Evolutionary conservation across 1,284 basidiomycete species (phyloP).

Genomic region (Trichosporon faecale): DNA sequence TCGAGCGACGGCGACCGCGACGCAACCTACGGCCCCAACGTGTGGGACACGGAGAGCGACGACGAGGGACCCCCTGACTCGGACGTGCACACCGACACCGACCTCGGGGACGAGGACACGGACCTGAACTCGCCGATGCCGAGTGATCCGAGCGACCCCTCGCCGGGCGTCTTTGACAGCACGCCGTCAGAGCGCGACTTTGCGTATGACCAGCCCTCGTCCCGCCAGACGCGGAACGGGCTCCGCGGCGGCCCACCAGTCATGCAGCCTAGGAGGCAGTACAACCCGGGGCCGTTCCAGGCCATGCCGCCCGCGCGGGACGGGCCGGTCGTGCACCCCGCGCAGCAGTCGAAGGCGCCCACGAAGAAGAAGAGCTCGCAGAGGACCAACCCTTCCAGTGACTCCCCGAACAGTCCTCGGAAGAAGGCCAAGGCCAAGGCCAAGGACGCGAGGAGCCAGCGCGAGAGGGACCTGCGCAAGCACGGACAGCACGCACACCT

Average conservation of each 20-base stretch:
- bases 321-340: too few species aligned
- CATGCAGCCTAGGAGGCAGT: too few species aligned
- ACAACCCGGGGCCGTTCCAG: too few species aligned
- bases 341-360: too few species aligned
- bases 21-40: background rate
- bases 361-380: too few species aligned
- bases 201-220: background rate
- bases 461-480: background rate
- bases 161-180: background rate
- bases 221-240: background rate
- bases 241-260: background rate
- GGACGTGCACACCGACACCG: background rate
- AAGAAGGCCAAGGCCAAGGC: too few species aligned
- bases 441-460: background rate
- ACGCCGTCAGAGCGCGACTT: background rate
- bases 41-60: constrained; percentile 1
- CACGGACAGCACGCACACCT: background rate
- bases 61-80: background rate
- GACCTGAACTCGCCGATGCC: background rate
- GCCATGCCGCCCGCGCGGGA: too few species aligned
- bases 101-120: background rate
- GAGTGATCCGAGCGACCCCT: background rate
- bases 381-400: too few species aligned
- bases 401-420: too few species aligned
- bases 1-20: background rate